Evolutionary conservation across 2,329 filamentous ascomycete genomes (phyloP).

Genomic region (Aspergillus hortae): DNA sequence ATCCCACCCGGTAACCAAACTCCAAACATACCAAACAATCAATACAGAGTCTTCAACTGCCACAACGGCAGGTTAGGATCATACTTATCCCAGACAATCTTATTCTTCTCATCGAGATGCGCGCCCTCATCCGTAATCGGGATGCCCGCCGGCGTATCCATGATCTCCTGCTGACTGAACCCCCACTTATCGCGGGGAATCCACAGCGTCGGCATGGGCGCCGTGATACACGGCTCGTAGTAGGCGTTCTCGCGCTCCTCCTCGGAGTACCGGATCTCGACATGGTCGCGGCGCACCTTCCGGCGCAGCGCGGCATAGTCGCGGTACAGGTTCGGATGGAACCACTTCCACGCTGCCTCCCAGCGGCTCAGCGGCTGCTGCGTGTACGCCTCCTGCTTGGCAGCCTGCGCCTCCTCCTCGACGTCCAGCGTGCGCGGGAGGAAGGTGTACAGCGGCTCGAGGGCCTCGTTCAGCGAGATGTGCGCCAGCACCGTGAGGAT

Average conservation of each 20-base stretch:
- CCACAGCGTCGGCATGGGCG: slow-evolving; percentile 67
- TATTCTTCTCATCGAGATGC: slow-evolving; percentile 66
- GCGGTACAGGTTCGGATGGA: slow-evolving; percentile 72
- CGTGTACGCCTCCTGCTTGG: slow-evolving; percentile 29
- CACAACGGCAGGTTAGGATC: slow-evolving; percentile 56
- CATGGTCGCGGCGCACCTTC: slow-evolving; percentile 60
- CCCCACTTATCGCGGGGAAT: slow-evolving; percentile 73
- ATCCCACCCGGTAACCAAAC: background rate
- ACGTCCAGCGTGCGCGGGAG: slow-evolving; percentile 67
- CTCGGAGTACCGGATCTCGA: slow-evolving; percentile 58
- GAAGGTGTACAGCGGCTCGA: slow-evolving; percentile 53
- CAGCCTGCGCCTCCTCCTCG: slow-evolving; percentile 46
- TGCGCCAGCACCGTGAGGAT: slow-evolving; percentile 74
- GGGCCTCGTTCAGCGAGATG: slow-evolving; percentile 48
- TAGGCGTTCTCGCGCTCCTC: slow-evolving; percentile 65
- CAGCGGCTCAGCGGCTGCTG: slow-evolving; percentile 3
- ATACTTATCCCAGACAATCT: slow-evolving; percentile 59
- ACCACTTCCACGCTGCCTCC: slow-evolving; percentile 33
- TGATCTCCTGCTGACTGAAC: slow-evolving; percentile 70
- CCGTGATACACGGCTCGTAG: slow-evolving; percentile 66
- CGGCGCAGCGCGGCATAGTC: slow-evolving; percentile 70
- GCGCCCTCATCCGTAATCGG: slow-evolving; percentile 77
- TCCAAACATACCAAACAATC: slow-evolving; percentile 1
- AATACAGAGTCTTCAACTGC: slow-evolving; percentile 51
- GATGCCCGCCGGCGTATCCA: slow-evolving; percentile 67